Evolutionary conservation across 129 eudicot species (phyloP), one percentile per base, ranked within the genome.

Genomic region (Heracleum sosnowskyi): DNA sequence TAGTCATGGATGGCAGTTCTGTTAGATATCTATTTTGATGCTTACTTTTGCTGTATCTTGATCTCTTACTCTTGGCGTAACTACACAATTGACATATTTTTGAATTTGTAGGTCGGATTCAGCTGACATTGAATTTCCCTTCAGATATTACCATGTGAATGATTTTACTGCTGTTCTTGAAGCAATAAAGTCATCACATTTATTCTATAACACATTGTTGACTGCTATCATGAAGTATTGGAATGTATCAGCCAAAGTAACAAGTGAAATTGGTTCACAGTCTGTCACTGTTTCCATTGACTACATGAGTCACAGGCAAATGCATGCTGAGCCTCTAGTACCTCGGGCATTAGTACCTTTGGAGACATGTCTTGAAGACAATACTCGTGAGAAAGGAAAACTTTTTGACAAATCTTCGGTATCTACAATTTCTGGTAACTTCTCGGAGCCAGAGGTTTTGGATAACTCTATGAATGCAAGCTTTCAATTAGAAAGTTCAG

Each of bases 61-160:
- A 69, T 36, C 46, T 36, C 22, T 18, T 35, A 69, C 12, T 69
- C 16, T 37, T 37, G 47, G n/a, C 41, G 34, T 31, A 68, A 31
- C 24, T 34, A 17, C 17, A 37, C 80, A 24, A 51, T 80, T 75
- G 78, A 37, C 17, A 57, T 57, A 49, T 9, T 11, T 28, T 60
- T 82, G 74, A 76, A 76, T 78, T 74, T 91, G 87, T 90, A 94
- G 98, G 87, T 86, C 86, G 36, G 94, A 91, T 81, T 76, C 79
- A 47, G 81, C 80, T 45, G 89, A 88, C 37, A 84, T 76, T 33
- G 87, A 84, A 66, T 77, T 88, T 35, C 84, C 85, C 29, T 83
- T 69, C 80, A 87, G 79, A 75, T 90, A 81, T 79, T 94, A 94
- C 82, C 86, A 87, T 81, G 88, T 78, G 82, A 82, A 86, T 78